Evolutionary conservation across 169 alveolate species (phyloP), one percentile per base, ranked within the genome.

Genomic region (Cystoisospora suis): DNA sequence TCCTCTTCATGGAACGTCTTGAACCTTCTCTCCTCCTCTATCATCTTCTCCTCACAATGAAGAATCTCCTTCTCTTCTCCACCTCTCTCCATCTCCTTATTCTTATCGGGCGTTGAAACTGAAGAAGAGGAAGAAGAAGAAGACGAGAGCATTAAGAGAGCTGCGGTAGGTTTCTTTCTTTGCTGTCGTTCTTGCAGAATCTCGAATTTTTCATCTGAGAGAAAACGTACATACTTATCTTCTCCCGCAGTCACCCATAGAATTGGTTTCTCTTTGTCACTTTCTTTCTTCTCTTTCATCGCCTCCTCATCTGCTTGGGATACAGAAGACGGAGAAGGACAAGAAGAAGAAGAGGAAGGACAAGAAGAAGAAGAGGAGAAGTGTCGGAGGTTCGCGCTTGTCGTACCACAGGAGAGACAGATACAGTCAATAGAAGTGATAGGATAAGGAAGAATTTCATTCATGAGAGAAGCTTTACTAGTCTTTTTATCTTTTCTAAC

Each of bases 161-260:
- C 89, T 17, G 89, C 79, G 34, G 61, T 49, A 38, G 46, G 58
- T 40, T 83, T 83, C 81, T 83, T 83, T 23, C 89, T 53, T 45
- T 83, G 89, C 81, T 40, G 45, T 44, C 89, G 89, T 5, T 27
- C 12, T 65, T 59, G 89, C 79, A 83, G 81, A n/a, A 83, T 58
- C 58, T 38, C 7, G 23, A 58, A 83, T 20, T 56, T 9, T 3
- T 7, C 80, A 80, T 38, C 89, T 5, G 34, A 7, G 58, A 59
- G 32, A 9, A 83, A 61, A 58, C 46, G 70, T 7, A 83, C 42
- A 38, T 32, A 34, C 88, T 81, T 81, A 34, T 81, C 88, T 7
- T 81, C 88, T 0, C 75, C 88, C 9, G 88, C 88, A 0, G 88
- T 81, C 36, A 81, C 70, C 88, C 88, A 81, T 47, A 81, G 59